These are phyloP conservation scores for Termitomyces bulborhizus DNA, from an alignment of 768 basidiomycete species.

Conservation along the genomic window DNA sequence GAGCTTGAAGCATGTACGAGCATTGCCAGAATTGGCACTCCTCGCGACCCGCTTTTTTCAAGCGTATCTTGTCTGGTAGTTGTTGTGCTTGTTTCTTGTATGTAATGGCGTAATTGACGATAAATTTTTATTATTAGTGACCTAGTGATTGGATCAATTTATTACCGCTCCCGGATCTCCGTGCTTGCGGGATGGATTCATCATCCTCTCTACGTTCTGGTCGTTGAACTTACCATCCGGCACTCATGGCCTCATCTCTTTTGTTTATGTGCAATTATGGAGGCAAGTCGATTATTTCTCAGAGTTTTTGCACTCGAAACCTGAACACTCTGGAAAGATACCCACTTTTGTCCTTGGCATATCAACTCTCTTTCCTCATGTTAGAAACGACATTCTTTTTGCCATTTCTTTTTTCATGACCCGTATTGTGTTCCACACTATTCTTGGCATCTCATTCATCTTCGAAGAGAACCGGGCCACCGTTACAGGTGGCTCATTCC, in stretches of 20 bases:
- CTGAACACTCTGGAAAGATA: slow-evolving; percentile 32
- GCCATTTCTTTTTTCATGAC: slow-evolving; percentile 44
- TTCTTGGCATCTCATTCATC: slow-evolving; percentile 26
- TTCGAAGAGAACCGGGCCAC: slow-evolving; percentile 20
- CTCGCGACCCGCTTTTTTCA: slow-evolving; percentile 5
- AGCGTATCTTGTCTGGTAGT: slow-evolving; percentile 3
- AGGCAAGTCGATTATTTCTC: slow-evolving; percentile 20
- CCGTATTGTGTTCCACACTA: slow-evolving; percentile 41
- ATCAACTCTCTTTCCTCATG: slow-evolving; percentile 33
- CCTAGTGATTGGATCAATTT: slow-evolving; percentile 35
- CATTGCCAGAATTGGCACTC: neutral
- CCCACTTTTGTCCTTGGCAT: slow-evolving; percentile 50
- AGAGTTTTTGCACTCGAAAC: neutral
- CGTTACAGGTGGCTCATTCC: slow-evolving; percentile 25
- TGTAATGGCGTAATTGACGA: neutral
- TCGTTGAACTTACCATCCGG: slow-evolving; percentile 20
- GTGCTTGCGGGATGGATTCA: slow-evolving; percentile 12
- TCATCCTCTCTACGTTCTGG: slow-evolving; percentile 8
- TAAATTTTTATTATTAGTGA: slow-evolving; percentile 24
- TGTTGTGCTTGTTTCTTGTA: neutral
- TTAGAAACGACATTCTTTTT: slow-evolving; percentile 46
- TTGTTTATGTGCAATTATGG: slow-evolving; percentile 39
- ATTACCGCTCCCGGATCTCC: slow-evolving; percentile 35
- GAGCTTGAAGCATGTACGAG: slow-evolving; percentile 2
- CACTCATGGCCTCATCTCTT: slow-evolving; percentile 30